Conservation (phyloP, 129 eudicot genomes). For the Artemisia annua region DNA sequence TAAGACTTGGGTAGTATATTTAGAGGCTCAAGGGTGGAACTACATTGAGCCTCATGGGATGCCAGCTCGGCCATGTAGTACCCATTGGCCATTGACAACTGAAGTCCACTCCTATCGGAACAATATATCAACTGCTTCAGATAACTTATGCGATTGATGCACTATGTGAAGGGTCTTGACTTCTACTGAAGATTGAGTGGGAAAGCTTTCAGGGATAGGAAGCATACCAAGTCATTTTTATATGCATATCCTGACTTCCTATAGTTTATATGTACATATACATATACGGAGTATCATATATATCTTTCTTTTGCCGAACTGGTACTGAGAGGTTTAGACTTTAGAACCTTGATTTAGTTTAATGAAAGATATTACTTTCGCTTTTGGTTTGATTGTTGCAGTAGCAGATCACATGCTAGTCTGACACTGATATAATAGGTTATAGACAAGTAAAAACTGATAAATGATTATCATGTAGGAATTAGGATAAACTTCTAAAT, state of each 20-base stretch:
- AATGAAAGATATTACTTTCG: background rate
- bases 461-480: constrained; percentile 1
- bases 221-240: background rate
- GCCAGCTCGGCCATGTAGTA: too few species aligned
- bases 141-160: too few species aligned
- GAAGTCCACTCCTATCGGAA: too few species aligned
- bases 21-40: too few species aligned
- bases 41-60: too few species aligned
- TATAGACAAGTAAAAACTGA: background rate
- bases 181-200: background rate
- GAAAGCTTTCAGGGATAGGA: background rate
- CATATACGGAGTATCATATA: background rate
- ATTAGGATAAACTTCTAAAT: background rate
- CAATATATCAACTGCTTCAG: too few species aligned
- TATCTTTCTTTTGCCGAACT: background rate
- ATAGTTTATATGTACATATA: constrained; percentile 4
- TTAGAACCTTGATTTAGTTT: constrained; percentile 1
- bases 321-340: background rate
- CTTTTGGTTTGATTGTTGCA: too few species aligned
- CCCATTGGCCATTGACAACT: too few species aligned
- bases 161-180: too few species aligned
- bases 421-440: background rate
- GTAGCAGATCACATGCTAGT: constrained; percentile 5
- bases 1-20: too few species aligned
- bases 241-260: background rate